Base-by-base conservation (phyloP, 2,329 filamentous ascomycete genomes). In the Sporothrix euskadiensis region DNA sequence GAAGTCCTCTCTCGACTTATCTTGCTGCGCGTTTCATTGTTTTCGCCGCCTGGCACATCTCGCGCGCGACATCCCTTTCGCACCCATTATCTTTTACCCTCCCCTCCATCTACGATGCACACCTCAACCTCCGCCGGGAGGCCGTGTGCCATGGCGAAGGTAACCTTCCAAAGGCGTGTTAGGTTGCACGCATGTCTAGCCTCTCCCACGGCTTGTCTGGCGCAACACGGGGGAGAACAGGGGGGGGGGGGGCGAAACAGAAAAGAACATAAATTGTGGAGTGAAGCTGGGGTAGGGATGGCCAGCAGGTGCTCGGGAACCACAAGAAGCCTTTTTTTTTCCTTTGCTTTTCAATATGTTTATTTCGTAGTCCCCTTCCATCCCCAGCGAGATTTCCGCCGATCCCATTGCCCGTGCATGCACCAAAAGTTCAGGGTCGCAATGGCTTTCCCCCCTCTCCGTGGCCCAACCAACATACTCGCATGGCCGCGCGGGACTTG, bases 161-260 rank as follows among this genome's bases (percentile, higher is more conserved):
- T 66, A 30, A 66, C 39, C 61, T 47, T 66, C 39, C 39, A 47
- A 47, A 47, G 61, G 39, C 61, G 39, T 66, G 61, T 30, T 30
- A 47, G 39, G 39, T 63, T 63, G 8, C 59, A 12, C 19, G 49
- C 26, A 16, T 4, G 54, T 19, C 41, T 44, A 8, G 41, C 9
- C 22, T 54, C 6, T 3, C 12, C 12, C 41, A 4, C 41, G 26
- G 2, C 26, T 26, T 26, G 41, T 44, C 32, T 22, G 30, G 39
- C 41, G 12, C 10, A 26, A 44, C 39, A 9, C 39, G 39, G 22
- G 61, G 6, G 61, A 47, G n/a, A 66, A 10, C n/a, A 14, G 61
- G 30, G 12, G 41, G 10, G 12, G 57, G 30, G 57, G 19, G 54
- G n/a, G 32, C 6, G 59, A 32, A 32, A 16, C 9, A 30, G 16